Percentiles rank a stretch among this genome's conserved stretches.
These are phyloP conservation scores for Claviceps spartinae DNA, from an alignment of 2,329 filamentous ascomycete genomes.

Conservation along the genomic window DNA sequence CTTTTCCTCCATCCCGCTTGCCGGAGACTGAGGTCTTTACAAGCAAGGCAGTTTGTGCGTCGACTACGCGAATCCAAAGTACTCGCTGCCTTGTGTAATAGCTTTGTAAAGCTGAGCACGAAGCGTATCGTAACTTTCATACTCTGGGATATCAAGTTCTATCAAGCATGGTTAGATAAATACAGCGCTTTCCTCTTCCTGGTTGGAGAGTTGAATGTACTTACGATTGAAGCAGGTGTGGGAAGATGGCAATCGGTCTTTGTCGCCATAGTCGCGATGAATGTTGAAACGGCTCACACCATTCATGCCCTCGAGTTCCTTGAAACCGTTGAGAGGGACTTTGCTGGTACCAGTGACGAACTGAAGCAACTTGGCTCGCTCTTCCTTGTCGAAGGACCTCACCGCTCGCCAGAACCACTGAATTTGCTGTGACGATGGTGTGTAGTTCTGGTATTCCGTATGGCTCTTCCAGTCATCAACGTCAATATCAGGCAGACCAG, in stretches of 20 bases:
- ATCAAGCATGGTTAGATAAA: constrained; percentile 7
- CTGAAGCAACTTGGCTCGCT: constrained; percentile 89
- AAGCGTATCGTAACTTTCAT: constrained; percentile 87
- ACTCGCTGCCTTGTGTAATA: constrained; percentile 95
- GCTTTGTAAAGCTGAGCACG: constrained; percentile 83
- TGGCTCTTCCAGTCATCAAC: constrained; percentile 99
- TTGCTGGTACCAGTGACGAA: constrained; percentile 98
- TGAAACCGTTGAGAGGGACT: constrained; percentile 96
- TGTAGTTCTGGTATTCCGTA: constrained; percentile 97
- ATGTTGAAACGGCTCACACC: constrained; percentile 97
- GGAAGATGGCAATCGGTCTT: constrained; percentile 86
- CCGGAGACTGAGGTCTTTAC: background rate
- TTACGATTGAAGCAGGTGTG: constrained; percentile 99
- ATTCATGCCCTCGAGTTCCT: constrained; percentile 98
- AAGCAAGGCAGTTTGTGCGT: background rate
- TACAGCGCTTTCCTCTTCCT: background rate
- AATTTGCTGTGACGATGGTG: constrained; percentile 83
- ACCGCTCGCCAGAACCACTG: constrained; percentile 99
- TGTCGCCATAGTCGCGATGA: constrained; percentile 92
- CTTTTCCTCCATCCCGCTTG: background rate
- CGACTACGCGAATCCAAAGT: constrained; percentile 83
- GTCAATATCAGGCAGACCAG: constrained; percentile 91
- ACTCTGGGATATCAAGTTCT: constrained; percentile 98
- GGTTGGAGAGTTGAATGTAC: constrained; percentile 30
- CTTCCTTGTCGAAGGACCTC: constrained; percentile 96